A percentile compares a stretch with the other conserved stretches of the same genome.
Evolutionary conservation across 306 rosid genomes (phyloP).

Genomic region (Prunus salicina): DNA sequence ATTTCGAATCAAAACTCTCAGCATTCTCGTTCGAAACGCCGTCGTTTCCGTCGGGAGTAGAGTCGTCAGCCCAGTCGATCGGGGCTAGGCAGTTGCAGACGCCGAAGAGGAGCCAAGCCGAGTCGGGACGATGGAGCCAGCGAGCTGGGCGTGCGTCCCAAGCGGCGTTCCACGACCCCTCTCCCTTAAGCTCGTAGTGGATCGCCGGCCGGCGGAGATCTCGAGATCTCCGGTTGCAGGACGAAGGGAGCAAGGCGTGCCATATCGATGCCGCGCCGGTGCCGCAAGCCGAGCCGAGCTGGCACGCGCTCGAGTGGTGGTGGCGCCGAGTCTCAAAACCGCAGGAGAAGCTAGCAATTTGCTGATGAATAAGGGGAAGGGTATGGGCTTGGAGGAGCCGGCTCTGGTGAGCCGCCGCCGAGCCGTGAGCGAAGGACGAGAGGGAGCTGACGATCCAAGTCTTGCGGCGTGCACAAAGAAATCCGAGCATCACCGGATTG

Average conservation of each 20-base stretch:
- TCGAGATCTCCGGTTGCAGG: slow-evolving; percentile 16
- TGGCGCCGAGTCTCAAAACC: slow-evolving; percentile 3
- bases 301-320: slow-evolving; percentile 61
- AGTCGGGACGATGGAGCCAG: slow-evolving; percentile 87
- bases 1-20: slow-evolving; percentile 13
- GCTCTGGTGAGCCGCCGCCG: slow-evolving; percentile 35
- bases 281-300: slow-evolving; percentile 20
- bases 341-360: not conserved
- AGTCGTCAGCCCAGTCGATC: slow-evolving; percentile 23
- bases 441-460: slow-evolving; percentile 50
- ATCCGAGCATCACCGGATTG: slow-evolving; percentile 54
- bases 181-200: slow-evolving; percentile 61
- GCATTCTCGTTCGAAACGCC: slow-evolving; percentile 18
- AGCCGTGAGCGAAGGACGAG: slow-evolving; percentile 46
- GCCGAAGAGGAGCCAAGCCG: slow-evolving; percentile 90
- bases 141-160: slow-evolving; percentile 91
- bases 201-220: slow-evolving; percentile 27
- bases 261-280: slow-evolving; percentile 73
- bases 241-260: slow-evolving; percentile 73
- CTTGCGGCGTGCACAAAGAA: slow-evolving; percentile 57
- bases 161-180: slow-evolving; percentile 94
- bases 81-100: slow-evolving; percentile 84
- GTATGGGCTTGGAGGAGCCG: not conserved
- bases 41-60: slow-evolving; percentile 17
- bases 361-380: slow-evolving; percentile 26